Percentiles rank a stretch among this genome's conserved stretches.
Evolutionary conservation across 345 rosid genomes (phyloP).

Genomic region (Gossypium raimondii): DNA sequence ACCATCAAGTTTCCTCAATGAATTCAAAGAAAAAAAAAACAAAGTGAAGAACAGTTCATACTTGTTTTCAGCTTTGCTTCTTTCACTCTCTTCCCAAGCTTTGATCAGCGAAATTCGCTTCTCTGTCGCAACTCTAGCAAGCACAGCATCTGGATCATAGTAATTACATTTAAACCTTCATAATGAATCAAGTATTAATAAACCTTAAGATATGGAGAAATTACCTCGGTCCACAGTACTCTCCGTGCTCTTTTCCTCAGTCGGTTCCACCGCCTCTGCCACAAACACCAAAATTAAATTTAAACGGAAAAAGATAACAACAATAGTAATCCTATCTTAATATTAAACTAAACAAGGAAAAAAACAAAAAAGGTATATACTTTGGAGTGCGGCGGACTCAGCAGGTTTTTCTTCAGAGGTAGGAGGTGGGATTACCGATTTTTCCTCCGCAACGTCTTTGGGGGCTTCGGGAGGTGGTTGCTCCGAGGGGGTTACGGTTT

Average conservation of each 20-base stretch:
- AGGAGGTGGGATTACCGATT: background rate
- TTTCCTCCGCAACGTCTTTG: constrained; percentile 3
- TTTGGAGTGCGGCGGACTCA: constrained; percentile 27
- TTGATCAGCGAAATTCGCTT: constrained; percentile 67
- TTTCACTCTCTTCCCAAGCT: constrained; percentile 99
- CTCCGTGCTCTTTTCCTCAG: constrained; percentile 33
- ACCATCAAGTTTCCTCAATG: background rate
- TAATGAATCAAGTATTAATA: background rate
- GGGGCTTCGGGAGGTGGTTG: background rate
- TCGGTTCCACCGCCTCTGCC: constrained; percentile 41
- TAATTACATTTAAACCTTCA: background rate
- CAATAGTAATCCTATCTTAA: background rate
- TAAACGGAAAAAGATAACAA: background rate
- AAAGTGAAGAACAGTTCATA: constrained; percentile 17
- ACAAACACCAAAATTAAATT: constrained; percentile 2
- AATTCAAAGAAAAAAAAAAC: background rate
- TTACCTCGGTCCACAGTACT: constrained; percentile 59
- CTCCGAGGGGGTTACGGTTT: constrained; percentile 12
- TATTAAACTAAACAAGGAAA: background rate
- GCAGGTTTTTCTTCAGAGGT: constrained; percentile 4
- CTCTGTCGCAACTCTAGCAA: constrained; percentile 72
- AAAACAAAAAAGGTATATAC: constrained; percentile 18
- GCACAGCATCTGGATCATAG: constrained; percentile 49
- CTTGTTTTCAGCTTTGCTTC: constrained; percentile 90
- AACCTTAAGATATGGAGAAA: background rate